Conservation (phyloP, 768 basidiomycete species). For the Auriculariales sp. region DNA sequence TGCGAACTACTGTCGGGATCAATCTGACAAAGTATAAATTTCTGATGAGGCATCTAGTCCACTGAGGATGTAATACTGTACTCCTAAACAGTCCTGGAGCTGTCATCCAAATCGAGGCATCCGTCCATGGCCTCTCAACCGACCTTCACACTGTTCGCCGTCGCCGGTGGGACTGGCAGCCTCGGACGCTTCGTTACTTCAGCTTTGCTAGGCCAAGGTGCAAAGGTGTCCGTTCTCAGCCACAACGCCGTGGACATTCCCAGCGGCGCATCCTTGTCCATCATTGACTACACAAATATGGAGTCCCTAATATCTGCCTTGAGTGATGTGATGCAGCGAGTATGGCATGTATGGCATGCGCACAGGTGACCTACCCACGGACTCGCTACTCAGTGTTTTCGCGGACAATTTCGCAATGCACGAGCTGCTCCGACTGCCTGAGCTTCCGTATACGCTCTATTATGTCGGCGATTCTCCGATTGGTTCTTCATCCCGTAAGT, state of each 20-base stretch:
- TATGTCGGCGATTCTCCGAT: slow-evolving; percentile 7
- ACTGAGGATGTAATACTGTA: too few relatives aligned
- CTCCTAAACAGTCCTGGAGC: too few relatives aligned
- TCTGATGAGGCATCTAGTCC: too few relatives aligned
- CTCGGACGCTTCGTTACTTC: slow-evolving; percentile 1
- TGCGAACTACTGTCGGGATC: too few relatives aligned
- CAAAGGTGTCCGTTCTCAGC: neutral
- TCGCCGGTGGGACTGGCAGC: slow-evolving; percentile 3
- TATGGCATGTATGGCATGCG: neutral
- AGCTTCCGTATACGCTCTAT: slow-evolving; percentile 9
- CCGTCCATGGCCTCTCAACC: too few relatives aligned
- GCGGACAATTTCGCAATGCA: neutral
- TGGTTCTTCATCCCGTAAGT: slow-evolving; percentile 4
- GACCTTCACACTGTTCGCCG: slow-evolving; percentile 4
- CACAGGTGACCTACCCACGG: neutral
- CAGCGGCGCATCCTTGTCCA: neutral
- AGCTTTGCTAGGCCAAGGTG: slow-evolving; percentile 3
- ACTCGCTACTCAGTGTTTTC: neutral
- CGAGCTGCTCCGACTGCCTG: neutral
- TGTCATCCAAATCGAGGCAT: too few relatives aligned
- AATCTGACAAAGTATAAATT: too few relatives aligned
- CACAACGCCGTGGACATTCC: neutral
- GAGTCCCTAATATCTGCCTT: neutral
- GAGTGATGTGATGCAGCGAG: neutral
- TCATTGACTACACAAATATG: neutral